A percentile compares a stretch with the other conserved stretches of the same genome.
Conservation (phyloP, 2,329 filamentous ascomycete genomes). For the Thelonectria olida region DNA sequence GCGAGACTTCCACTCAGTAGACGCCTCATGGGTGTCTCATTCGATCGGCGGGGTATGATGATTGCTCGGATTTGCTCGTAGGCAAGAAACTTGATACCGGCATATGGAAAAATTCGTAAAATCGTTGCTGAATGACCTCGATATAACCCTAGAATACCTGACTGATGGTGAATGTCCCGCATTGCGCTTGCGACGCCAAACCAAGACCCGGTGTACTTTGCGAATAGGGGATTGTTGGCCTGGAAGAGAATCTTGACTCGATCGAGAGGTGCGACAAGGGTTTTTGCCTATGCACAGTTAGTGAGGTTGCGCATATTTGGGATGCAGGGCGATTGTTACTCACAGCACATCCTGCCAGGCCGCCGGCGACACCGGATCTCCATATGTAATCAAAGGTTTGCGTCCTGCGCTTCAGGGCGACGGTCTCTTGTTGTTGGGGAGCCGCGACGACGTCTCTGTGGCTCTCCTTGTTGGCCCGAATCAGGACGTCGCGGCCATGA, state of each 20-base stretch:
- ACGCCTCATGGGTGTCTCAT: constrained; percentile 84
- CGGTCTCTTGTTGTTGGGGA: constrained; percentile 57
- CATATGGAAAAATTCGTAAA: constrained; percentile 95
- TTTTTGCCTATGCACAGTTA: constrained; percentile 77
- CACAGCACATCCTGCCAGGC: constrained; percentile 91
- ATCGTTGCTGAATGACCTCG: constrained; percentile 95
- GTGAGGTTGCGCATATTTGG: background rate
- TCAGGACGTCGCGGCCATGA: constrained; percentile 33
- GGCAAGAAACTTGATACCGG: constrained; percentile 95
- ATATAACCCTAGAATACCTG: constrained; percentile 82
- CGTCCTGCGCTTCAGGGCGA: constrained; percentile 58
- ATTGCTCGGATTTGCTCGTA: constrained; percentile 93
- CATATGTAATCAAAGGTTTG: constrained; percentile 85
- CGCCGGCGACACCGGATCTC: constrained; percentile 86
- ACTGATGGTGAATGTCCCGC: constrained; percentile 79
- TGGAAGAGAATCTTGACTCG: constrained; percentile 99
- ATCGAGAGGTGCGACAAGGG: constrained; percentile 92
- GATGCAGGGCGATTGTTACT: constrained; percentile 45
- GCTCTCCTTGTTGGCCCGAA: constrained; percentile 23
- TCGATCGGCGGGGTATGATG: constrained; percentile 74
- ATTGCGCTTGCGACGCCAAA: constrained; percentile 84
- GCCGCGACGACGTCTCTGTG: constrained; percentile 50
- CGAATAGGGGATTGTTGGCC: constrained; percentile 90
- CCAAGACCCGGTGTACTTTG: constrained; percentile 92
- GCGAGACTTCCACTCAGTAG: constrained; percentile 78